A percentile compares a stretch with the other conserved stretches of the same genome.
phyloP scores from a whole-genome alignment of 2,329 filamentous ascomycete species.

The Fusarium torulosum region DNA sequence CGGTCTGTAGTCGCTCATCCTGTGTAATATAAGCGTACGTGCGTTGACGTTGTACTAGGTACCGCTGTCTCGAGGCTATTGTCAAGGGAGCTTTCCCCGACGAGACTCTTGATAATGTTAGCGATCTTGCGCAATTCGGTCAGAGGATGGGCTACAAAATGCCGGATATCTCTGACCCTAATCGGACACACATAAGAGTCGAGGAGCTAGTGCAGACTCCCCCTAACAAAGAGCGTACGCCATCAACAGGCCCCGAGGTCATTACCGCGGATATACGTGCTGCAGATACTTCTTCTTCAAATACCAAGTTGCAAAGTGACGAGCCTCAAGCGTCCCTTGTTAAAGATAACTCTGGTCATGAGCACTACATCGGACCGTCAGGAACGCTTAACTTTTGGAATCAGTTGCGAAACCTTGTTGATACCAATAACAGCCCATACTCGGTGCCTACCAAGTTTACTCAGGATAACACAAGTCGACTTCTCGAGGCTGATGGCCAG shows the following conservation, averaged over 20 bases:
- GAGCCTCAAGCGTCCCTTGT: constrained; percentile 47
- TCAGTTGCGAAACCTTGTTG: constrained; percentile 51
- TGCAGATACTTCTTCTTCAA: constrained; percentile 15
- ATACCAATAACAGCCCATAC: constrained; percentile 35
- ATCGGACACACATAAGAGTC: constrained; percentile 30
- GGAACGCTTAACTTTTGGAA: constrained; percentile 54
- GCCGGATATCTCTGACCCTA: constrained; percentile 48
- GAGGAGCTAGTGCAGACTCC: constrained; percentile 31
- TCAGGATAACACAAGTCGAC: constrained; percentile 34
- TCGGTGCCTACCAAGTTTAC: constrained; percentile 22
- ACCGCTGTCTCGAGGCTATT: constrained; percentile 54
- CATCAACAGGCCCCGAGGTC: constrained; percentile 4
- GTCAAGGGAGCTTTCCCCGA: constrained; percentile 53
- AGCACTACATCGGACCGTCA: constrained; percentile 56
- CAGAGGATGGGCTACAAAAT: constrained; percentile 51
- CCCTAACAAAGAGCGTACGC: neutral
- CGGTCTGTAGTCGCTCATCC: constrained; percentile 45
- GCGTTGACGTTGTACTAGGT: constrained; percentile 36
- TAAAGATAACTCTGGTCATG: constrained; percentile 51
- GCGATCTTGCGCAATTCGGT: constrained; percentile 50
- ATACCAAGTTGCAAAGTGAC: constrained; percentile 29
- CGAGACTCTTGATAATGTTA: constrained; percentile 47
- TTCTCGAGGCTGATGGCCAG: constrained; percentile 34
- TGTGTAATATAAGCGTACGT: neutral
- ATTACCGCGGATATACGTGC: neutral